phyloP scores from a whole-genome alignment of 371 early-diverging fungal genomes.

The Actinomortierella wolfii region DNA sequence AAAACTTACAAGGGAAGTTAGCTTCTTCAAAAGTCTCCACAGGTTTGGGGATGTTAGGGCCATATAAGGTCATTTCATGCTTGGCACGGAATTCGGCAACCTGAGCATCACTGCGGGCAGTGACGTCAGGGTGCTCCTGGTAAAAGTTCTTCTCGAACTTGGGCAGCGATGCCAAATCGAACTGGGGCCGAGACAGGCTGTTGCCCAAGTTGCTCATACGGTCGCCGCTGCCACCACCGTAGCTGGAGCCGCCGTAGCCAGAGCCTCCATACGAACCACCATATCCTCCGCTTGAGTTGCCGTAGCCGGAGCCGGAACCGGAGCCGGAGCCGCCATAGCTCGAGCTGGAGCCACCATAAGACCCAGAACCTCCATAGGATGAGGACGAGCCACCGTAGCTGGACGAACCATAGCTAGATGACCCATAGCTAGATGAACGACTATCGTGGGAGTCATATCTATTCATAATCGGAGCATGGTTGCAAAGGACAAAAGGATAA shows the following conservation, averaged over 20 bases:
- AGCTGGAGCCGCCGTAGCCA: slow-evolving; percentile 40
- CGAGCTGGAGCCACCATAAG: neutral
- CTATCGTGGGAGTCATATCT: slow-evolving; percentile 56
- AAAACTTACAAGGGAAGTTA: slow-evolving; percentile 69
- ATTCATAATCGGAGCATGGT: slow-evolving; percentile 6
- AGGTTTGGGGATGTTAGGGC: slow-evolving; percentile 78
- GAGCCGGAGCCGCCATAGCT: slow-evolving; percentile 28
- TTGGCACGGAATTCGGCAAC: slow-evolving; percentile 65
- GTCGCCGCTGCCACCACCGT: slow-evolving; percentile 52
- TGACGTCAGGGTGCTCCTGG: slow-evolving; percentile 69
- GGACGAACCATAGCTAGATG: slow-evolving; percentile 32
- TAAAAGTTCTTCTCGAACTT: slow-evolving; percentile 96
- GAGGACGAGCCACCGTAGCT: slow-evolving; percentile 32
- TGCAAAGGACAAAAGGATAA: slow-evolving; percentile 1
- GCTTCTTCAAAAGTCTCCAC: slow-evolving; percentile 84
- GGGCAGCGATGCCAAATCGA: slow-evolving; percentile 71
- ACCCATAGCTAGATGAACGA: slow-evolving; percentile 33
- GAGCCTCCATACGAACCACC: slow-evolving; percentile 30
- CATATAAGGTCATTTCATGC: slow-evolving; percentile 78
- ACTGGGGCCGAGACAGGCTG: slow-evolving; percentile 65
- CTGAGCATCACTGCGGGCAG: slow-evolving; percentile 61
- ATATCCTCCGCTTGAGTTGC: slow-evolving; percentile 43
- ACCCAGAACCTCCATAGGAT: slow-evolving; percentile 24
- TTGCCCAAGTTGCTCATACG: slow-evolving; percentile 66
- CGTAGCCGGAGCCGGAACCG: slow-evolving; percentile 4